A percentile compares a stretch with the other conserved stretches of the same genome.
These are phyloP conservation scores for Penicillium pancosmium DNA, from an alignment of 495 filamentous ascomycete genomes.

Conservation along the genomic window DNA sequence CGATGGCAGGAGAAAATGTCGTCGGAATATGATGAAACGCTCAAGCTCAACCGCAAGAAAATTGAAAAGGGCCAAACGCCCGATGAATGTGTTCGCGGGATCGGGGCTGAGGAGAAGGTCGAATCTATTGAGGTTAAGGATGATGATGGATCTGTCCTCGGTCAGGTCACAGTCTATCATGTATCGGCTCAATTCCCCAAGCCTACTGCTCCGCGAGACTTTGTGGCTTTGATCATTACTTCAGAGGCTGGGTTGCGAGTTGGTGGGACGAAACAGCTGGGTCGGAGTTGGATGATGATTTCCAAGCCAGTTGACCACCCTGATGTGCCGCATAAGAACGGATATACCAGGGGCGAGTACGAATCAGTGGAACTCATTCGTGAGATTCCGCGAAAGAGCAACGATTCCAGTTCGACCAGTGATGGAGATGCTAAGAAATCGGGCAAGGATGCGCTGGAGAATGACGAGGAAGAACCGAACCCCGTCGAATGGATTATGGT, in stretches of 20 bases:
- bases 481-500: slow-evolving; percentile 97
- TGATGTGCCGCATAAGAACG: slow-evolving; percentile 64
- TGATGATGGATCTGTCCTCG: slow-evolving; percentile 54
- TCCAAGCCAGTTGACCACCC: slow-evolving; percentile 82
- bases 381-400: slow-evolving; percentile 64
- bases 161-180: slow-evolving; percentile 65
- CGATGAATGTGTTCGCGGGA: slow-evolving; percentile 70
- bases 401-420: slow-evolving; percentile 8
- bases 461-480: slow-evolving; percentile 51
- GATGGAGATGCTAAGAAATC: slow-evolving; percentile 1
- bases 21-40: slow-evolving; percentile 56
- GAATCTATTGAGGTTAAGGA: slow-evolving; percentile 52
- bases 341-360: slow-evolving; percentile 82
- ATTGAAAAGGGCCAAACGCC: slow-evolving; percentile 34
- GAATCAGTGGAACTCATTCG: slow-evolving; percentile 92
- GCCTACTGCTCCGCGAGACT: slow-evolving; percentile 85
- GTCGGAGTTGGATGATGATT: slow-evolving; percentile 78
- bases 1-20: slow-evolving; percentile 60
- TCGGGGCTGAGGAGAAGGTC: slow-evolving; percentile 76
- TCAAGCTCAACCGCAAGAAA: slow-evolving; percentile 62
- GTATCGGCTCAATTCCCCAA: slow-evolving; percentile 88
- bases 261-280: slow-evolving; percentile 26
- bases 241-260: slow-evolving; percentile 36
- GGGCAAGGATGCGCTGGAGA: slow-evolving; percentile 36
- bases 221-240: slow-evolving; percentile 74